Evolutionary conservation across 2,329 filamentous ascomycete genomes (phyloP).

Genomic region (Aplosporella prunicola): DNA sequence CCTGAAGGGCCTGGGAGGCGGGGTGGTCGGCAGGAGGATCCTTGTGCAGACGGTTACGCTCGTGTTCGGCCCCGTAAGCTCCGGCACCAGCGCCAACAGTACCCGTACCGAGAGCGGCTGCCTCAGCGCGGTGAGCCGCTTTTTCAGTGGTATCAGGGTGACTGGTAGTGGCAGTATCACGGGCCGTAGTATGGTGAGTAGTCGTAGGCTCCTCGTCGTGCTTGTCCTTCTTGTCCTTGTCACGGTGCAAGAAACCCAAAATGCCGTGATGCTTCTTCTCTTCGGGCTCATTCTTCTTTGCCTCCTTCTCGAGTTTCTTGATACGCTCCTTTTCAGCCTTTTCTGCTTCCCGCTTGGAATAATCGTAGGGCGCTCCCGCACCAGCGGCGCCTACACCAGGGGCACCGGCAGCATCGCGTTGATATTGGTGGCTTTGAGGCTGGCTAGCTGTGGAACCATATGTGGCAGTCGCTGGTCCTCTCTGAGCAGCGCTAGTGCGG

Average conservation of each 20-base stretch:
- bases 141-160: too few relatives aligned
- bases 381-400: slow-evolving; percentile 23
- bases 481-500: neutral
- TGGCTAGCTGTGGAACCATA: neutral
- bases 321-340: slow-evolving; percentile 5
- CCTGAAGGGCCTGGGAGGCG: slow-evolving; percentile 13
- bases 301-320: slow-evolving; percentile 14
- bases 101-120: slow-evolving; percentile 17
- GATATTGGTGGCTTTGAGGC: slow-evolving; percentile 19
- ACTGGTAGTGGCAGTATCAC: neutral
- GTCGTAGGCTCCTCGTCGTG: slow-evolving; percentile 13
- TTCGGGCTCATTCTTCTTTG: slow-evolving; percentile 18
- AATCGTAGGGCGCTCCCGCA: slow-evolving; percentile 11
- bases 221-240: slow-evolving; percentile 26
- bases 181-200: too few relatives aligned
- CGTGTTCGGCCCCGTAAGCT: slow-evolving; percentile 20
- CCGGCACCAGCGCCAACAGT: slow-evolving; percentile 15
- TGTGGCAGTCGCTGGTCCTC: neutral
- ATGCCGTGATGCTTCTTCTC: slow-evolving; percentile 29
- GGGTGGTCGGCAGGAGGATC: slow-evolving; percentile 30
- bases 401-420: slow-evolving; percentile 23
- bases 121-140: slow-evolving; percentile 18
- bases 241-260: slow-evolving; percentile 32
- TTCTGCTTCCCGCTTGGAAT: slow-evolving; percentile 3
- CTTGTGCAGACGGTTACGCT: slow-evolving; percentile 32